Evolutionary conservation across 1,284 basidiomycete species (phyloP), one percentile per base, ranked within the genome.

Genomic region (Chalciporus piperatoides): DNA sequence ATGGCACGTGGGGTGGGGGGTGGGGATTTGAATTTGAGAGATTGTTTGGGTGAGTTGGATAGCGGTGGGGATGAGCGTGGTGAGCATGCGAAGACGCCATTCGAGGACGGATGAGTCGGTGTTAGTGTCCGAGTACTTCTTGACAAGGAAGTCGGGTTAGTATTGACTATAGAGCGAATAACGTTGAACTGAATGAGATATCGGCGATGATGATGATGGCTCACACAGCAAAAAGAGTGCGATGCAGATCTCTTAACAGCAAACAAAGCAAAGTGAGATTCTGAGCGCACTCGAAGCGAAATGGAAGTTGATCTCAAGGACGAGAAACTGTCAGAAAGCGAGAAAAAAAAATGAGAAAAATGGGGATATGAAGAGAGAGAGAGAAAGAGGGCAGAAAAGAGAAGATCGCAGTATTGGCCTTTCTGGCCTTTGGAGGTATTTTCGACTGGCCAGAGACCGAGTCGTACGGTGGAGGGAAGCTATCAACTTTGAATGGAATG

Each of bases 1-100:
- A 64, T 14, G 65, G 52, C 53, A 64, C 67, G 50, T 74, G 70
- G 39, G 67, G 65, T 41, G 67, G 66, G 23, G 70, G 65, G 35
- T 56, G 59, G 40, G 66, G 61, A 46, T 59, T 53, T 42, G 59
- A 63, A 30, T 67, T 67, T 45, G 65, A 61, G 46, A 68, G 51
- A 57, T 68, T 56, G 65, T 51, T 48, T 5, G 49, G 64, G 54
- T 74, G 73, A 42, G 67, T 57, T 28, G 63, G 53, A 46, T 73
- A 69, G 52, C 71, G 74, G 35, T 66, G 58, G 44, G 67, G 47
- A 56, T 59, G 59, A 1, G 52, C 25, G 41, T 61, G 57, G 50
- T 61, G 59, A 12, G 57, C 43, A 44, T 60, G 61, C 37, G 57
- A 57, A 70, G 67, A 62, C 52, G 60, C 58, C 62, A 61, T 65